Conservation (phyloP, 352 stramenopile genomes). For the Phytophthora citrophthora region DNA sequence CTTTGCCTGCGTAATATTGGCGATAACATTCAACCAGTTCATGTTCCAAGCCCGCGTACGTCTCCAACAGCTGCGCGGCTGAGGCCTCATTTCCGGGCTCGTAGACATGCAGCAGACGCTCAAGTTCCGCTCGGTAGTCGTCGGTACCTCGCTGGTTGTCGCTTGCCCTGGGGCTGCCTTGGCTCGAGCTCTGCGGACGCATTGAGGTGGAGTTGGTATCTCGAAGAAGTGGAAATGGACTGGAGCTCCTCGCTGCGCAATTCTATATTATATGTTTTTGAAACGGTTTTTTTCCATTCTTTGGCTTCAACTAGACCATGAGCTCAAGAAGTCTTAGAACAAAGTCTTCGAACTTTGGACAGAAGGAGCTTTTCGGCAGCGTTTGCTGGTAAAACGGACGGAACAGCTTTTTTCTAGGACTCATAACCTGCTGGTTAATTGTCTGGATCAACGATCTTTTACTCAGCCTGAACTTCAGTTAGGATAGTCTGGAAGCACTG, state of each 20-base stretch:
- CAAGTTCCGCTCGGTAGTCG: slow-evolving; percentile 38
- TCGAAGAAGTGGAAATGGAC: slow-evolving; percentile 33
- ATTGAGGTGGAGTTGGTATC: slow-evolving; percentile 21
- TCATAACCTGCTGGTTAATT: neutral
- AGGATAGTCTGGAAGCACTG: slow-evolving; percentile 61
- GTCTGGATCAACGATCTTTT: slow-evolving; percentile 7
- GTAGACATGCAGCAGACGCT: slow-evolving; percentile 50
- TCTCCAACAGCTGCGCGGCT: slow-evolving; percentile 47
- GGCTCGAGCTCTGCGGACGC: slow-evolving; percentile 14
- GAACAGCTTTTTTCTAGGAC: slow-evolving; percentile 9
- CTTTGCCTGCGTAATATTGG: slow-evolving; percentile 61
- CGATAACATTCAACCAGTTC: slow-evolving; percentile 73
- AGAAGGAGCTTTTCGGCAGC: neutral
- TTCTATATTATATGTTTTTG: slow-evolving; percentile 34
- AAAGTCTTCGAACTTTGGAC: neutral
- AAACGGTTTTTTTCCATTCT: slow-evolving; percentile 25
- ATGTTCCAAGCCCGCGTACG: slow-evolving; percentile 64
- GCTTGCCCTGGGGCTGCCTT: slow-evolving; percentile 3
- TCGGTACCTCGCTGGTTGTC: slow-evolving; percentile 18
- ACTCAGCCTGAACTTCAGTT: slow-evolving; percentile 2
- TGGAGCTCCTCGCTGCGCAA: slow-evolving; percentile 3
- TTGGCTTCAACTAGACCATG: slow-evolving; percentile 26
- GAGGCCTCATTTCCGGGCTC: slow-evolving; percentile 50
- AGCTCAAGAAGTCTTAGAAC: neutral
- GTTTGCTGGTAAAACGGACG: neutral